Evolutionary conservation across 208 protist species (phyloP), one percentile per base, ranked within the genome.

Genomic region (Angomonas desouzai): DNA sequence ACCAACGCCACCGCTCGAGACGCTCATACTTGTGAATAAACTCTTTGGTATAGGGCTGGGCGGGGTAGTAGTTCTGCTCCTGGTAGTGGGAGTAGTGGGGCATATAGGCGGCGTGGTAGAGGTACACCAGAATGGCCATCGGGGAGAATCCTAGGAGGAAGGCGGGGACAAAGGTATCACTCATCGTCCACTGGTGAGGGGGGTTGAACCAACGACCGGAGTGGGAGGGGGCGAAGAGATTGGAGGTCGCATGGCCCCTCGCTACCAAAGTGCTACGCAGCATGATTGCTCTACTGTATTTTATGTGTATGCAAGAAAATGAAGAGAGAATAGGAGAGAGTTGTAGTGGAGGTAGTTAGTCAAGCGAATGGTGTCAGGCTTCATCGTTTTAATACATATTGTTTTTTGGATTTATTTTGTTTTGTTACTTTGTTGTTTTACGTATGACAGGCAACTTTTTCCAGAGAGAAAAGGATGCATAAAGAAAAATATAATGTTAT

Each of bases 171-270:
- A 92, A 89, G 22, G 85, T 92, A 53, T 96, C 90, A 28, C 77
- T 92, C 80, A 96, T 91, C 38, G 87, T 96, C 87, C 90, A 96
- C 74, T 93, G 87, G 68, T 96, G 85, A 25, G 90, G 90, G 11
- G 90, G 90, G 70, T 96, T 96, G 70, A 96, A 96, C 90, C 90
- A 96, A 28, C 87, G 81, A 20, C 90, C 90, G 7, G 87, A 91
- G 69, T 87, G 85, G 23, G 90, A 86, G 2, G 86, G 90, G 1
- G 90, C 90, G 61, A 93, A 93, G 30, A 96, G 58, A 67, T 96
- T 96, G 47, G 85, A 92, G 29, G 90, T 96, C 66, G 87, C 87
- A 61, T 93, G 87, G 53, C 87, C 90, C 59, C 83, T 77, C 18
- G 64, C 60, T 13, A 87, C 32, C 18, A 66, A 47, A 29, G 80